phyloP scores from a whole-genome alignment of 2,329 filamentous ascomycete species.

The Botrytis fabae region DNA sequence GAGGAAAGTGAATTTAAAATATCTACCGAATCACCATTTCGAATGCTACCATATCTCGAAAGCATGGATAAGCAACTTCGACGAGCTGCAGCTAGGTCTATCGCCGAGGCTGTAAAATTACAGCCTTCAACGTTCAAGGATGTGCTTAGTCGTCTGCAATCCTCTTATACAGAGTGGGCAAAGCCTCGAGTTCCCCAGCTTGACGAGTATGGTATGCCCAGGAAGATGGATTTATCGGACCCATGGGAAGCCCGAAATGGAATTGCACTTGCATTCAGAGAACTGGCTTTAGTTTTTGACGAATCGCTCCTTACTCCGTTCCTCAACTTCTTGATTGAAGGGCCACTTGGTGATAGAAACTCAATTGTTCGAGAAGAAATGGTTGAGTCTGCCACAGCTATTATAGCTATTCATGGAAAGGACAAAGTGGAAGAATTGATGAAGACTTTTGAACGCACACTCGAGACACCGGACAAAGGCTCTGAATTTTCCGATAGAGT shows the following conservation, averaged over 20 bases:
- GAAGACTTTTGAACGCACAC: constrained; percentile 82
- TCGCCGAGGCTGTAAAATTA: constrained; percentile 70
- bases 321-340: constrained; percentile 82
- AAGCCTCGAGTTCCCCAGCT: constrained; percentile 81
- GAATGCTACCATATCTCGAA: constrained; percentile 76
- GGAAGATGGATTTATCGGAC: constrained; percentile 82
- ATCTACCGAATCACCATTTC: constrained; percentile 61
- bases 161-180: constrained; percentile 73
- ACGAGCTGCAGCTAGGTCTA: constrained; percentile 75
- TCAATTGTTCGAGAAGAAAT: constrained; percentile 79
- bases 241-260: constrained; percentile 91
- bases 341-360: constrained; percentile 83
- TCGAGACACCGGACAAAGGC: constrained; percentile 82
- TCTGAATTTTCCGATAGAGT: constrained; percentile 83
- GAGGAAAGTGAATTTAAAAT: constrained; percentile 84
- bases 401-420: constrained; percentile 81
- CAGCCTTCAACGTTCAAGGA: constrained; percentile 60
- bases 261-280: constrained; percentile 82
- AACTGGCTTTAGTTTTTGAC: constrained; percentile 71
- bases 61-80: constrained; percentile 79
- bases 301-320: constrained; percentile 71
- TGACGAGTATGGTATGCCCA: constrained; percentile 92
- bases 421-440: constrained; percentile 84
- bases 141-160: constrained; percentile 65
- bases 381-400: constrained; percentile 81